Base-by-base conservation (phyloP, 352 stramenopile species). In the Lagenidium sp. region DNA sequence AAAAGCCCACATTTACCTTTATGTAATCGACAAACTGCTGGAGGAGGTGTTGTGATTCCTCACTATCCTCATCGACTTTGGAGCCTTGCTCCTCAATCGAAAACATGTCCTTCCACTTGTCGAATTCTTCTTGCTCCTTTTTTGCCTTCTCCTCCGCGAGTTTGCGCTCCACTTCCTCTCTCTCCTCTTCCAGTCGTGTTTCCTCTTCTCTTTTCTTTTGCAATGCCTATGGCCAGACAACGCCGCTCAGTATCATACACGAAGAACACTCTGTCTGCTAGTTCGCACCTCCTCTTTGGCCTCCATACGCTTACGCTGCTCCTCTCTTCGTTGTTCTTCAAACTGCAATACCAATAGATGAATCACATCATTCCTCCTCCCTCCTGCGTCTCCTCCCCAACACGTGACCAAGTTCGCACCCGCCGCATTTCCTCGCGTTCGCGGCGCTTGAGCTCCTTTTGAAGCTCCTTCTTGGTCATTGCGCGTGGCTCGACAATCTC, bases 81-180 rank as follows among this genome's bases (percentile, higher is more conserved):
- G 67, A 57, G 21, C 77, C 74, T 38, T 80, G 45, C 23, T 85
- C 74, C 34, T 85, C 74, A 29, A 90, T 64, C 13, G 70, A 61
- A 41, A 90, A 85, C 60, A 82, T 73, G 35, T 68, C 56, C 40
- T 86, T 86, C 77, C 75, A 90, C 39, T 82, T 59, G 39, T 85
- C 70, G 38, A 85, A 86, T 45, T 90, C 71, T 23, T 81, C 63
- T 36, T 84, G 71, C 28, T 83, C 77, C 23, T 81, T 62, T n/a
- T 65, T 63, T 24, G 59, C 71, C 37, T 77, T 76, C 23, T 73
- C 71, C 41, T 78, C 66, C 19, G 62, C 50, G 23, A 68, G 23
- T 5, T 58, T 63, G 5, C 55, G 67, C 39, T 66, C 65, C 39
- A 65, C 60, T 15, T 84, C 65, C 31, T 83, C 68, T 22, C 63